phyloP scores from a whole-genome alignment of 371 early-diverging fungal genomes.

The Mucor plumbeus region DNA sequence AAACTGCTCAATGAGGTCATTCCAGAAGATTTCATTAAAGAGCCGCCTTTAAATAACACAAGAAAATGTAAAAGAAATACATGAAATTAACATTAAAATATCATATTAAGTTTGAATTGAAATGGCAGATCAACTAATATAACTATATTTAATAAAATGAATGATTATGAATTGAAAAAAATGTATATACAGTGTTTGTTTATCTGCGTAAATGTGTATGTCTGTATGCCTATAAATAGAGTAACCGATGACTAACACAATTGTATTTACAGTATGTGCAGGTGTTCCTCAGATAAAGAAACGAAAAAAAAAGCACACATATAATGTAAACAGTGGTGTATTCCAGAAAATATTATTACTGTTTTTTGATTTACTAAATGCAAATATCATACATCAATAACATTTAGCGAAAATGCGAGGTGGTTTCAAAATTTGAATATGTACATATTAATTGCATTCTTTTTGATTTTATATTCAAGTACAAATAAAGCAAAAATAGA shows the following conservation, averaged over 20 bases:
- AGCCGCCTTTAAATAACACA: neutral
- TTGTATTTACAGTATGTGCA: neutral
- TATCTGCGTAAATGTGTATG: neutral
- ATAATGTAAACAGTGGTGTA: neutral
- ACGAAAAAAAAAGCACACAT: too few relatives aligned
- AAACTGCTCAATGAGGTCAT: neutral
- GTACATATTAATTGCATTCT: neutral
- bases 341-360: constrained; percentile 3
- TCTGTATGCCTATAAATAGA: neutral
- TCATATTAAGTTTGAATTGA: neutral
- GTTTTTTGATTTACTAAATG: neutral
- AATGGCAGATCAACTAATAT: neutral
- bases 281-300: neutral
- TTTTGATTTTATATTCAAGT: neutral
- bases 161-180: too few relatives aligned
- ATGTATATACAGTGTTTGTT: neutral
- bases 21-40: neutral
- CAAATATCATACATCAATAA: neutral
- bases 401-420: neutral
- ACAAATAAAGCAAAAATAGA: neutral
- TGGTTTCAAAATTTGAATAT: neutral
- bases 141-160: too few relatives aligned
- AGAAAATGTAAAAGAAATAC: neutral
- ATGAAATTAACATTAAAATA: neutral
- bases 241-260: neutral